Evolutionary conservation across 2,329 filamentous ascomycete genomes (phyloP).

Genomic region (Alternaria burnsii): DNA sequence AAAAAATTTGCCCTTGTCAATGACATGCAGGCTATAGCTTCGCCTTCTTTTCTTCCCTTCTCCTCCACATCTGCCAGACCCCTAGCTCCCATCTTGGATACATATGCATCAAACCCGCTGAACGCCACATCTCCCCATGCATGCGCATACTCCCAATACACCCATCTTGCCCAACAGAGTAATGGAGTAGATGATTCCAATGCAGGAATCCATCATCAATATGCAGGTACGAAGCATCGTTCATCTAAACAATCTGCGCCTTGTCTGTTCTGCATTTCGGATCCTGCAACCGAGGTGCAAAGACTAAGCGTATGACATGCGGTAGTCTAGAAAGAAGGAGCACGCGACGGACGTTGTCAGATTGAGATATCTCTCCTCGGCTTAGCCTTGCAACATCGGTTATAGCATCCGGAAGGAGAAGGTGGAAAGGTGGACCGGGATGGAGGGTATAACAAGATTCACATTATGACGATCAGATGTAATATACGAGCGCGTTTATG

Average conservation of each 20-base stretch:
- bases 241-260: neutral
- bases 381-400: neutral
- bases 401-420: neutral
- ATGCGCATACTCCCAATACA: neutral
- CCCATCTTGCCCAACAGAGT: neutral
- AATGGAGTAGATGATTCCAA: neutral
- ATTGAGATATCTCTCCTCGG: neutral
- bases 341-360: neutral
- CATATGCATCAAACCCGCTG: neutral
- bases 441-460: neutral
- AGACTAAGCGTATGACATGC: neutral
- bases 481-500: constrained; percentile 2
- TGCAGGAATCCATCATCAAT: neutral
- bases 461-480: neutral
- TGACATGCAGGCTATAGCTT: too few relatives aligned
- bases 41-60: neutral
- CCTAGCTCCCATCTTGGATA: neutral
- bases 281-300: neutral
- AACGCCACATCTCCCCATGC: neutral
- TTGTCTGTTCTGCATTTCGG: neutral
- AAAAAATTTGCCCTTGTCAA: neutral
- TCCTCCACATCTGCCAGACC: neutral
- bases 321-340: neutral
- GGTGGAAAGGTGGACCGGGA: neutral
- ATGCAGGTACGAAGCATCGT: neutral